Base-by-base conservation (phyloP, 768 basidiomycete genomes). In the Rhizopogon sp. region DNA sequence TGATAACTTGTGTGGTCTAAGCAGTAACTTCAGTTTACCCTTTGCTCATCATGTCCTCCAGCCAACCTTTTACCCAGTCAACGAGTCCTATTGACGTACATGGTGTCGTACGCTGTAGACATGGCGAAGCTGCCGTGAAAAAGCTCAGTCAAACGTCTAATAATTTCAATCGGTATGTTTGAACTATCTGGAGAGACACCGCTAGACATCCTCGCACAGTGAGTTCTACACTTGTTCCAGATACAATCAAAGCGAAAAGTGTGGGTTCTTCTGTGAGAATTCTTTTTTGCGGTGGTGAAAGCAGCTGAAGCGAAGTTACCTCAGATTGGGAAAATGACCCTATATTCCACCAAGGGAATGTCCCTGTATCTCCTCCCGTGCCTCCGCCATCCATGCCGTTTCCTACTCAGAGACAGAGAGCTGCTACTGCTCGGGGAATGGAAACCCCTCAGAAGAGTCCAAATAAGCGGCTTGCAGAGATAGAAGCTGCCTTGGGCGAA, bases 201-300 rank as follows among this genome's bases (percentile, higher is more conserved):
- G 46, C n/a, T 7, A 25, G 9, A 43, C 37, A 53, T 17, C 47
- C 10, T 43, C 46, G 45, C 52, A 50, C 55, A 68, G 69, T 57
- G 68, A 51, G 2, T 81, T 74, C 64, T 79, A 73, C 49, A 42
- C 39, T n/a, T 80, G 79, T 53, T 43, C 61, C 6, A 66, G 66
- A 53, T 22, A 31, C 9, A 35, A 3, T 5, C 17, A 46, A 57
- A 3, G 10, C 13, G 54, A 17, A 20, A 28, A 11, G 6, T 70
- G 69, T 29, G 39, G 46, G 0, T 80, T 76, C 55, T 80, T 68
- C 35, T 61, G 78, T 78, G 58, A 25, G 67, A 2, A 43, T 53
- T 31, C 16, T n/a, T 39, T 7, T 16, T n/a, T n/a, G 16, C 60
- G 60, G 58, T 55, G 28, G 28, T 42, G 6, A 16, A 22, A 49